Evolutionary conservation across 169 alveolate species (phyloP).

Genomic region (Blepharisma undulans): DNA sequence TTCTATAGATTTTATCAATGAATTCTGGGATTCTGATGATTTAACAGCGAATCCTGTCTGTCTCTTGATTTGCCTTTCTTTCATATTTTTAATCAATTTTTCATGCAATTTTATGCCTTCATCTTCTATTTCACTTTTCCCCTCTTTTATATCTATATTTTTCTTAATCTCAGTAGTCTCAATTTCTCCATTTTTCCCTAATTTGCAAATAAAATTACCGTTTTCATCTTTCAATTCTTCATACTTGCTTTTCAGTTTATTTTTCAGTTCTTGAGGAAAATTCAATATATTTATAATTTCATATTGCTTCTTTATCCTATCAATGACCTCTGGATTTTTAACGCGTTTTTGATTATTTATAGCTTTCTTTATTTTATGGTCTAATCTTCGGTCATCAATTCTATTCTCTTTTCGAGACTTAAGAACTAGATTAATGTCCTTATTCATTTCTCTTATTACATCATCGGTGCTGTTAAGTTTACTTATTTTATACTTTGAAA

Average conservation of each 20-base stretch:
- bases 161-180: no score
- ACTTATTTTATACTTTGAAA: neutral
- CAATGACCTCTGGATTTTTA: neutral
- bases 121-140: neutral
- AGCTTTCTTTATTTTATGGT: neutral
- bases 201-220: neutral
- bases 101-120: neutral
- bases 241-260: neutral
- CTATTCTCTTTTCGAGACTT: neutral
- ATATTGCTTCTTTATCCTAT: neutral
- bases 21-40: neutral
- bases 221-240: neutral
- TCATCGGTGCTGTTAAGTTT: neutral
- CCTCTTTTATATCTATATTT: neutral
- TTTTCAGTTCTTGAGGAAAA: neutral
- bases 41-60: neutral
- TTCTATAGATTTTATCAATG: neutral
- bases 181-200: no score
- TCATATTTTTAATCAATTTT: no score
- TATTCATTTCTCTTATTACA: neutral
- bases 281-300: neutral
- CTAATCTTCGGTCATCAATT: neutral
- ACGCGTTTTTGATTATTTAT: neutral
- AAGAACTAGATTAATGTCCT: neutral
- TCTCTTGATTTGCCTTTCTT: neutral